phyloP scores from a whole-genome alignment of 495 filamentous ascomycete genomes.

The Xylaria castorea region DNA sequence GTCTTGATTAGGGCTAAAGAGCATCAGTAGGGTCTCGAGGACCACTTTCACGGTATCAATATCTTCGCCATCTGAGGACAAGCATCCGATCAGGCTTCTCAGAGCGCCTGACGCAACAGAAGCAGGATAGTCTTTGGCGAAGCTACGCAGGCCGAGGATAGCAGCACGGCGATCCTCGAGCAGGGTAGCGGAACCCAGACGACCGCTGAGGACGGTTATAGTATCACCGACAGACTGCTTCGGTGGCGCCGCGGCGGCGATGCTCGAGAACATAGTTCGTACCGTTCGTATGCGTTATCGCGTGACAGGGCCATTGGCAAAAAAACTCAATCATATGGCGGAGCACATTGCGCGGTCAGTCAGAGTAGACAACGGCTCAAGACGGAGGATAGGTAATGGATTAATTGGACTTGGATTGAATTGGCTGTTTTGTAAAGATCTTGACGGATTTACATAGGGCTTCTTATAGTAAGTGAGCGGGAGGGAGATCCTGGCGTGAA shows the following conservation, averaged over 20 bases:
- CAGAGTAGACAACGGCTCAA: slow-evolving; percentile 9
- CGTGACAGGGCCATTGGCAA: slow-evolving; percentile 44
- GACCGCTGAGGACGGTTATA: slow-evolving; percentile 84
- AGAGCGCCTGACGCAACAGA: slow-evolving; percentile 93
- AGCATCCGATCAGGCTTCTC: slow-evolving; percentile 80
- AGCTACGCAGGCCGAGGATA: slow-evolving; percentile 90
- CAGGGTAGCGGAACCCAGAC: slow-evolving; percentile 84
- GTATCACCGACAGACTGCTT: slow-evolving; percentile 96
- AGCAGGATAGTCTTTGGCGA: slow-evolving; percentile 94
- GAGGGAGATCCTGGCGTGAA: neutral
- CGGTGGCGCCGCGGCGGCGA: slow-evolving; percentile 86
- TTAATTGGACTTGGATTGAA: neutral
- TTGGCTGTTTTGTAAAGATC: neutral
- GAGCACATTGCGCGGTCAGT: slow-evolving; percentile 35
- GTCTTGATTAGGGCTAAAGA: slow-evolving; percentile 70
- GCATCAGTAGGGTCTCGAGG: slow-evolving; percentile 91
- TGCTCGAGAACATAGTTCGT: slow-evolving; percentile 76
- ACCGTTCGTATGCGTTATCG: slow-evolving; percentile 33
- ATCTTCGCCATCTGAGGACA: slow-evolving; percentile 90
- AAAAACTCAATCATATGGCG: slow-evolving; percentile 33
- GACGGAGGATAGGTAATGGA: neutral
- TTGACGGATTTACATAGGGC: neutral
- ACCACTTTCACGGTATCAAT: slow-evolving; percentile 95
- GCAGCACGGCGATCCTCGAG: slow-evolving; percentile 93
- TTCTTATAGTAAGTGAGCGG: neutral